Base-by-base conservation (phyloP, 1,284 basidiomycete species). In the Rhodotorula sp. region DNA sequence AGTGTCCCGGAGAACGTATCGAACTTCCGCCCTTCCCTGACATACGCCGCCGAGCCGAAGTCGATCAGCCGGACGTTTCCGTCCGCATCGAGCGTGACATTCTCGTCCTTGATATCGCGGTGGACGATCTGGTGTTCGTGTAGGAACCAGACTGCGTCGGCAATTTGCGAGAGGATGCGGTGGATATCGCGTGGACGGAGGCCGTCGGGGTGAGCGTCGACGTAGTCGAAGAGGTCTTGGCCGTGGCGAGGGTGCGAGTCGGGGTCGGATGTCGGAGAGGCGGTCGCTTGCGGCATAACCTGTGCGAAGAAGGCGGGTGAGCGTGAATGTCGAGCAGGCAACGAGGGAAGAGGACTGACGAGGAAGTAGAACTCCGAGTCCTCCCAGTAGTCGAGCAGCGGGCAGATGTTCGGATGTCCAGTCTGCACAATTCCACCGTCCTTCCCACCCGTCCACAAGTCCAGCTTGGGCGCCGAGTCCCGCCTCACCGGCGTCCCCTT, bases 61-160 rank as follows among this genome's bases (percentile, higher is more conserved):
- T 99, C 95, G 80, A 99, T 99, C 75, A 99, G 81, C 80, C 98
- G 90, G 77, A 91, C 94, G 77, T 87, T 81, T 20, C 82, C 82
- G 6, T 77, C 59, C 2, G 81, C 80, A 69, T 83, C 82, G 31
- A 85, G 78, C 44, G 85, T 83, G 50, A 99, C 93, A 79, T 99
- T 99, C 63, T 99, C 95, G 78, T 99, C 95, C 82, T 99, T 99
- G 81, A 99, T 88, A 79, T 99, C 96, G 70, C 95, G 91, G 81
- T 99, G 95, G 11, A 99, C 94, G 87, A 85, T 97, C 67, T 92
- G 92, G 77, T 90, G 92, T 28, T 87, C 85, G 80, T 99, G 95
- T 65, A 99, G 83, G 83, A 97, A 99, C 67, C 85, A 86, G 69
- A 97, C 82, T 2, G 93, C 94, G 80, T 97, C 94, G 37, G 92